Conservation (phyloP, 73 alveolate genomes). For the Paramecium primaurelia region DNA sequence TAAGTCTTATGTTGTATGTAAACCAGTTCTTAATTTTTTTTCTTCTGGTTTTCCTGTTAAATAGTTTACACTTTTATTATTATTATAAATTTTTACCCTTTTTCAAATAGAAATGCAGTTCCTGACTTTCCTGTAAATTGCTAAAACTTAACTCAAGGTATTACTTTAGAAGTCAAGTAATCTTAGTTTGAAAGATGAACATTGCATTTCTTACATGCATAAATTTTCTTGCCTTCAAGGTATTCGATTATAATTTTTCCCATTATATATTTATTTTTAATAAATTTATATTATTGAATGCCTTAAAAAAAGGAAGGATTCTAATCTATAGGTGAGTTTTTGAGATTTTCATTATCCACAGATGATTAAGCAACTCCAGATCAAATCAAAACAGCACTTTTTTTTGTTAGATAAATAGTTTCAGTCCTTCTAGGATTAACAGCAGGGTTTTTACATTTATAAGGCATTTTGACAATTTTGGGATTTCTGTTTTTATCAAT, state of each 20-base stretch:
- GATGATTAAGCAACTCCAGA: background rate
- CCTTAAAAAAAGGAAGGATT: background rate
- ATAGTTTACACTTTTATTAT: background rate
- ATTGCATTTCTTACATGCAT: background rate
- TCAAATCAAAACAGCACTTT: background rate
- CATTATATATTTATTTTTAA: background rate
- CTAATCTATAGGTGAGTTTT: background rate
- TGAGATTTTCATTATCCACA: background rate
- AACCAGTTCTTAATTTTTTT: constrained; percentile 3
- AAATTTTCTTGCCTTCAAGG: background rate
- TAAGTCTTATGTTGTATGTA: background rate
- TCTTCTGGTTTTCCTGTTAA: background rate
- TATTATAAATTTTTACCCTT: background rate
- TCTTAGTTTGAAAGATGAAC: background rate
- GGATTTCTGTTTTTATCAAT: constrained; percentile 9
- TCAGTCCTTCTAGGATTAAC: background rate
- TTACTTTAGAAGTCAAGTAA: background rate
- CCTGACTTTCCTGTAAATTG: background rate
- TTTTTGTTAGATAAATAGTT: constrained; percentile 11
- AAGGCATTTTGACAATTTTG: background rate
- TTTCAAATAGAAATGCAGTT: background rate
- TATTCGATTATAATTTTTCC: constrained; percentile 6
- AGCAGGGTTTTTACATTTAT: background rate
- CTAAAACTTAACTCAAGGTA: background rate
- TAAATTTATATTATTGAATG: background rate